A percentile compares a stretch with the other conserved stretches of the same genome.
phyloP scores from a whole-genome alignment of 306 rosid genomes.

The cucumber (Cucumis sativus) region Cucumber_9930_V3 NC_026657.2:7005001-7005500 shows the following conservation, averaged over 20 bases:
- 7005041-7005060: neutral
- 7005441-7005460: conserved; percentile 82
- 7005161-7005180: neutral
- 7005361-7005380: conserved; percentile 50
- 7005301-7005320: neutral
- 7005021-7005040: neutral
- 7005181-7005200: neutral
- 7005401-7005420: conserved; percentile 62
- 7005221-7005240: neutral
- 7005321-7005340: conserved; percentile 8
- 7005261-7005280: neutral
- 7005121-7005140: neutral
- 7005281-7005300: neutral
- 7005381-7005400: conserved; percentile 76
- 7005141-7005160: no score
- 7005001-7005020: conserved; percentile 1
- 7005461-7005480: conserved; percentile 37
- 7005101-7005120: neutral
- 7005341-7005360: conserved; percentile 37
- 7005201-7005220: neutral
- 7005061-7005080: neutral
- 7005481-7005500: neutral
- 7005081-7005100: neutral
- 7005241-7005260: neutral
- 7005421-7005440: conserved; percentile 71